Evolutionary conservation across 2,329 filamentous ascomycete species (phyloP).

Genomic region (Proliferodiscus dingleyae): DNA sequence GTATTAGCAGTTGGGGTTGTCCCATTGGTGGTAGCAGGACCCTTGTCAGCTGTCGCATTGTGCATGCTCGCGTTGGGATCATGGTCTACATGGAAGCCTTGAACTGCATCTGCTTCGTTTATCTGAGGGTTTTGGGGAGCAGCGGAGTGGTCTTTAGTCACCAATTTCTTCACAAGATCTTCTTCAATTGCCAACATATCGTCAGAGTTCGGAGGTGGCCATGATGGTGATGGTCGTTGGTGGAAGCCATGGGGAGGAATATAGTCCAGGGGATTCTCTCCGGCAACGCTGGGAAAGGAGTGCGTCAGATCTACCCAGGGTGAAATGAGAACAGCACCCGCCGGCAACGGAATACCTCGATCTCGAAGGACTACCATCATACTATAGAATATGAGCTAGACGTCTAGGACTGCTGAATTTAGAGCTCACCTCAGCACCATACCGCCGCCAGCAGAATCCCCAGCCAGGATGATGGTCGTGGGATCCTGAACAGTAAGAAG

Average conservation of each 20-base stretch:
- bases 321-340: constrained; percentile 84
- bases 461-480: constrained; percentile 77
- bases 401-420: background rate
- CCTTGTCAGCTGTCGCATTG: constrained; percentile 32
- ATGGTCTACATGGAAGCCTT: constrained; percentile 32
- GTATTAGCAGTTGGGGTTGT: constrained; percentile 25
- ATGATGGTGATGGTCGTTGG: constrained; percentile 82
- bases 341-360: constrained; percentile 75
- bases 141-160: constrained; percentile 35
- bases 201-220: constrained; percentile 84
- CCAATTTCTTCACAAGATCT: constrained; percentile 46
- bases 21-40: constrained; percentile 26
- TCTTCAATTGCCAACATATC: constrained; percentile 52
- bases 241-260: constrained; percentile 85
- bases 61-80: constrained; percentile 22
- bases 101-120: constrained; percentile 34
- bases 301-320: constrained; percentile 96
- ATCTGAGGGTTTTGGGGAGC: constrained; percentile 26
- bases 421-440: constrained; percentile 64
- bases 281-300: constrained; percentile 85
- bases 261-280: constrained; percentile 72
- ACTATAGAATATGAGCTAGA: constrained; percentile 28
- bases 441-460: constrained; percentile 89
- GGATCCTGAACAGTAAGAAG: constrained; percentile 73
- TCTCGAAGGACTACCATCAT: constrained; percentile 79